Evolutionary conservation across 345 rosid genomes (phyloP).

Genomic region (Brassica rapa): DNA sequence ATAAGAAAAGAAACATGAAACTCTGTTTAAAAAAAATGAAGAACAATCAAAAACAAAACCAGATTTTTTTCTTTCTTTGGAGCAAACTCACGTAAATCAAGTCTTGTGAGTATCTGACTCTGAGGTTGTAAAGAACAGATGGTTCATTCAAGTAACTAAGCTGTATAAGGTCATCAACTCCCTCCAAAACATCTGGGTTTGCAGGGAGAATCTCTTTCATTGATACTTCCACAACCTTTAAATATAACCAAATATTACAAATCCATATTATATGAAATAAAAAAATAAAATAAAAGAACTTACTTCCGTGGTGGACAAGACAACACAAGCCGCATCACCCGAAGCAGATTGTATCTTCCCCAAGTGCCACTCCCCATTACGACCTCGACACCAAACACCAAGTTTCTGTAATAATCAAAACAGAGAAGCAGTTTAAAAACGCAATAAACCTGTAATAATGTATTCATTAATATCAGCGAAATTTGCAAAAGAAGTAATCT

Average conservation of each 20-base stretch:
- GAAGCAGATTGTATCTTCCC: conserved; percentile 70
- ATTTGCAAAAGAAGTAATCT: not conserved
- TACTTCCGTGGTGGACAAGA: conserved; percentile 63
- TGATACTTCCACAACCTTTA: conserved; percentile 67
- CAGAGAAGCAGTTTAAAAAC: conserved; percentile 1
- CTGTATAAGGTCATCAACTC: conserved; percentile 84
- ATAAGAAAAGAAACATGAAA: conserved; percentile 23
- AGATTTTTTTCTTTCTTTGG: not conserved
- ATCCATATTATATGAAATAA: not conserved
- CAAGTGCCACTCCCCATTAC: conserved; percentile 60
- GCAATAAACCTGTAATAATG: not conserved
- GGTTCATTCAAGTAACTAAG: conserved; percentile 97
- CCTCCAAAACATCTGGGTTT: conserved; percentile 85
- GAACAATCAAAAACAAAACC: not conserved
- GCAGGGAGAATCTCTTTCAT: conserved; percentile 79
- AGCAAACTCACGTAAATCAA: conserved; percentile 71
- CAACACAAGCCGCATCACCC: conserved; percentile 56
- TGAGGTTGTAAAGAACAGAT: conserved; percentile 79
- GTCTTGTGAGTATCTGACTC: conserved; percentile 69
- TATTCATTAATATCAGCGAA: not conserved
- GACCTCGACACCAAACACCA: conserved; percentile 68
- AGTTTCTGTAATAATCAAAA: conserved; percentile 56
- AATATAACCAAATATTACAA: conserved; percentile 15
- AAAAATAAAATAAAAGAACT: conserved; percentile 30
- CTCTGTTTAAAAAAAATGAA: conserved; percentile 11